Evolutionary conservation across 1,284 basidiomycete genomes (phyloP), one percentile per base, ranked within the genome.

Genomic region (Sanguinoderma infundibulare): DNA sequence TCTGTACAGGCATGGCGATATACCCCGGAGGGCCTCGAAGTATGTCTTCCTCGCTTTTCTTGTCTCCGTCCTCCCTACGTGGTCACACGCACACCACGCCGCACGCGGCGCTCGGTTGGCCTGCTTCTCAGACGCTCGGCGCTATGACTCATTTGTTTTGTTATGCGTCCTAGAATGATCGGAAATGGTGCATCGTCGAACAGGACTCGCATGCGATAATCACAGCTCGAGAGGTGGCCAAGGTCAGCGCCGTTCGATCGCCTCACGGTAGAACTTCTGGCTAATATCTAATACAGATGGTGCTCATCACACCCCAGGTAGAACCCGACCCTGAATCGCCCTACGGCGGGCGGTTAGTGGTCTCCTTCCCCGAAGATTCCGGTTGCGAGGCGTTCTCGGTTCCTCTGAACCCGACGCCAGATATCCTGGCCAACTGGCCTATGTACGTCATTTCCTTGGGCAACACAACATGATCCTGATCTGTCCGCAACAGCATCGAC

Each of bases 101-200:
- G n/a, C n/a, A n/a, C n/a, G n/a, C n/a, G n/a, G 39, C 39, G 39
- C 39, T 40, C 39, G 39, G 15, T 20, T 40, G 22, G 22, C n/a
- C n/a, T 6, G 22, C n/a, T 40, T 40, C 39, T 40, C n/a, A 17
- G 9, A 17, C 17, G n/a, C n/a, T 17, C 39, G 17, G 39, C 22
- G 38, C 15, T n/a, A n/a, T 40, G 10, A 15, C 40, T 47, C 22
- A 8, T 6, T 7, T 28, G 35, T 24, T 55, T 17, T 35, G n/a
- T 34, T 3, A 51, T 9, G 6, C 6, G 7, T 4, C 3, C 5
- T 35, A 91, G 89, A 78, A 87, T 69, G 90, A 92, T 70, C 81
- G 90, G 63, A 81, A 78, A 72, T 91, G 89, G 83, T 86, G 83
- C 61, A 81, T 92, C 65, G 79, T 90, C 44, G 87, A 89, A 66